Conservation (phyloP, 176 grass and related monocot genomes). For the Hsuehochloa calcarea region DNA sequence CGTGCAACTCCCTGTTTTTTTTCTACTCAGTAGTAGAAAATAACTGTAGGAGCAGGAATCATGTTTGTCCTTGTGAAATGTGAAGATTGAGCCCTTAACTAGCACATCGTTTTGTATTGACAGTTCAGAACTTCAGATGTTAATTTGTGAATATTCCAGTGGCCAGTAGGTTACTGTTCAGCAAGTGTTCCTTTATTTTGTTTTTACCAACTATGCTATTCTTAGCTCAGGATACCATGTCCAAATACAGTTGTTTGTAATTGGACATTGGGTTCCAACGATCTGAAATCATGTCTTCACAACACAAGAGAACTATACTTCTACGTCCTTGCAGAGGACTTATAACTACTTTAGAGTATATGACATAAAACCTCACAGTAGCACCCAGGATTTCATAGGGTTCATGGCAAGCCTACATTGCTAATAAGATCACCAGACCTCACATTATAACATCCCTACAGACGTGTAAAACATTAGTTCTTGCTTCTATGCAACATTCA, state of each 20-base stretch:
- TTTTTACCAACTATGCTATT: background rate
- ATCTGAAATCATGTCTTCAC: background rate
- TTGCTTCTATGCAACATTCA: constrained; percentile 50
- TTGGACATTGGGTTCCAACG: background rate
- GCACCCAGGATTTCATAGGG: constrained; percentile 29
- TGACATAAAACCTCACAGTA: constrained; percentile 34
- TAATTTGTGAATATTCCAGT: background rate
- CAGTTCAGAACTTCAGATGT: background rate
- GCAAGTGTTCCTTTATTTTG: background rate
- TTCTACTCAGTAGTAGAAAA: too few relatives aligned
- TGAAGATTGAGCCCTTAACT: background rate
- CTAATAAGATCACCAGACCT: constrained; percentile 43
- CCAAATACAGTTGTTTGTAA: background rate
- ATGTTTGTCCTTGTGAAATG: background rate
- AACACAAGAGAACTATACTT: background rate
- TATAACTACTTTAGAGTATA: constrained; percentile 23
- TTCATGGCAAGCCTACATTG: constrained; percentile 33
- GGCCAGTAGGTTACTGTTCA: background rate
- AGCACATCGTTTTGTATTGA: background rate
- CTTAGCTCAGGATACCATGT: background rate
- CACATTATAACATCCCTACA: constrained; percentile 46
- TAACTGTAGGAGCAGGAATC: background rate
- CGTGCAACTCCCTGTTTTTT: too few relatives aligned
- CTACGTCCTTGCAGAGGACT: constrained; percentile 16
- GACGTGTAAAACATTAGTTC: constrained; percentile 38